phyloP scores from a whole-genome alignment of 305 asterid genomes.

The Fraxinus sp. region DNA sequence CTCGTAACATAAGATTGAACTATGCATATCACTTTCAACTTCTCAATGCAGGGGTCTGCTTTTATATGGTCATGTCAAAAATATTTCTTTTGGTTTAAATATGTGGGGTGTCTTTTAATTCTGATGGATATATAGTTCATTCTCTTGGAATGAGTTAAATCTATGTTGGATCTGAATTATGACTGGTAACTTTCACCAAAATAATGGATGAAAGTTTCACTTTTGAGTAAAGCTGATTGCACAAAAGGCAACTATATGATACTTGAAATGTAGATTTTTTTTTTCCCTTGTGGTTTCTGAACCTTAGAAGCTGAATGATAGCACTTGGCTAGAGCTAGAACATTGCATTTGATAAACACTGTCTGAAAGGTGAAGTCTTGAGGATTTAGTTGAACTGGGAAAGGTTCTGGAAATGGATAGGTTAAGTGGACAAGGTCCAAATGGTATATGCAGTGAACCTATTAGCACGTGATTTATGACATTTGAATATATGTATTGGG shows the following conservation, averaged over 20 bases:
- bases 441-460: conserved; percentile 1
- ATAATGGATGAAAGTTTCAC: not conserved
- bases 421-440: not conserved
- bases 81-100: not conserved
- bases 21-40: not conserved
- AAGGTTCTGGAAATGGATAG: not conserved
- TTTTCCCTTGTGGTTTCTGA: not conserved
- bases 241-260: not conserved
- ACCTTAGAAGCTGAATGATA: not conserved
- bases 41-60: not conserved
- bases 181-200: not conserved
- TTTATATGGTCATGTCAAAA: not conserved
- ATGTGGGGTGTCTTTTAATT: not conserved
- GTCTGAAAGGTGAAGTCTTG: not conserved
- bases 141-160: not conserved
- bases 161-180: not conserved
- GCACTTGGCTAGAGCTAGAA: not conserved
- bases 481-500: not conserved
- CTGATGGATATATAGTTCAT: not conserved
- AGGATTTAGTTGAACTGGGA: not conserved
- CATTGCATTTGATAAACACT: not conserved
- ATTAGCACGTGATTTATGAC: not conserved
- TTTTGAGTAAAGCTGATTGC: not conserved
- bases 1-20: not conserved
- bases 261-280: not conserved